Evolutionary conservation across 2,329 filamentous ascomycete genomes (phyloP).

Genomic region (Aspergillus melleus): DNA sequence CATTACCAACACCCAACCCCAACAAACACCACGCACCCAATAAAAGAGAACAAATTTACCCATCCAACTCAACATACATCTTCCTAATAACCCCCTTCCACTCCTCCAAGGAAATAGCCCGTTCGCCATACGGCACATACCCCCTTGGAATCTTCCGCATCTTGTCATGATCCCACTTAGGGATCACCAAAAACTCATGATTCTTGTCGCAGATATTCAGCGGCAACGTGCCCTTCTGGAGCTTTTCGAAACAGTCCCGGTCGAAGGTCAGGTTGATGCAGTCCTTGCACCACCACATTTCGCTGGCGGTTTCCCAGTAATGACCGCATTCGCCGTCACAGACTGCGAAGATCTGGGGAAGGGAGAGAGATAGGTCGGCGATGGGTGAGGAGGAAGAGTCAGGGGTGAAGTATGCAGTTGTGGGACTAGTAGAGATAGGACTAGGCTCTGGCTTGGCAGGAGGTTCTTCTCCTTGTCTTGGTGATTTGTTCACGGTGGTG

Average conservation of each 20-base stretch:
- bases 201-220: constrained; percentile 22
- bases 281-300: constrained; percentile 30
- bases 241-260: constrained; percentile 18
- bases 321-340: constrained; percentile 19
- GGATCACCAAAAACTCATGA: constrained; percentile 27
- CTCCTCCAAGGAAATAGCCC: constrained; percentile 20
- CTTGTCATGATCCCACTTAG: constrained; percentile 20
- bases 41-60: too few species aligned
- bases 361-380: not conserved
- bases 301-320: constrained; percentile 23
- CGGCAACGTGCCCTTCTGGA: constrained; percentile 25
- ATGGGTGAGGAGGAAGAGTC: not conserved
- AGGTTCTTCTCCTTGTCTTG: not conserved
- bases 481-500: not conserved
- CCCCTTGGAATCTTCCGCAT: constrained; percentile 17
- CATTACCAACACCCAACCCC: too few species aligned
- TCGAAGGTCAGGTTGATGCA: constrained; percentile 28
- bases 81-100: constrained; percentile 23
- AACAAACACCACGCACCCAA: too few species aligned
- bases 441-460: not conserved
- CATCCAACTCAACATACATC: constrained; percentile 15
- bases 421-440: not conserved
- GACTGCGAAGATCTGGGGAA: constrained; percentile 1
- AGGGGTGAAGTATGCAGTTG: too few species aligned
- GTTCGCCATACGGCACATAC: constrained; percentile 23